Evolutionary conservation across 352 stramenopile genomes (phyloP), one percentile per base, ranked within the genome.

Genomic region (Saprolegnia diclina): DNA sequence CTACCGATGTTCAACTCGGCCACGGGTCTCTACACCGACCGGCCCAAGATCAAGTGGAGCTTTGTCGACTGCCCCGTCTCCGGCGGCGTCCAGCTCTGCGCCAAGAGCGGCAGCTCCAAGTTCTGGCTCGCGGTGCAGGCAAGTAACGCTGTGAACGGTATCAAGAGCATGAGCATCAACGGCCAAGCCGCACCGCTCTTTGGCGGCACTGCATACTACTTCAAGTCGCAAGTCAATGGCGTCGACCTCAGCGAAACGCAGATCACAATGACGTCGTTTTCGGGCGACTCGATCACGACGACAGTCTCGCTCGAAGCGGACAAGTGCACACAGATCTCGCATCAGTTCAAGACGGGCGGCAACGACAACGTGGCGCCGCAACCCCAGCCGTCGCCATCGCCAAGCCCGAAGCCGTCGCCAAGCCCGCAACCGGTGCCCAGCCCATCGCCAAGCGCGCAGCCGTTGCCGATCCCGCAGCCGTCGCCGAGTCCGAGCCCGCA

Each of bases 291-390:
- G 16, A 75, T 85, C 48, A 38, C 62, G 18, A 65, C 61, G 46
- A 82, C 55, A 18, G 73, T 77, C 19, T 55, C 71, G 4, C 54
- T 85, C 2, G 59, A 71, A 10, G 52, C 66, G 7, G 75, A 72
- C 26, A 71, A 76, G 59, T 85, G 78, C 59, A 76, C 73, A 0
- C 67, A 79, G 21, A 77, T 73, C 10, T 38, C 74, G 16, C 56
- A 61, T 29, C 75, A 83, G 64, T 85, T 85, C 38, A 73, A 68
- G 40, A n/a, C n/a, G n/a, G n/a, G n/a, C n/a, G n/a, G n/a, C n/a
- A n/a, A n/a, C n/a, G n/a, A n/a, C n/a, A n/a, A n/a, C n/a, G n/a
- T n/a, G n/a, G 65, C 40, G 14, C 55, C 45, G 45, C 53, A 22
- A 35, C 26, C 70, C 10, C 71, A 71, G 26, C 63, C 63, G 11